phyloP scores from a whole-genome alignment of 2,329 filamentous ascomycete genomes.

The Epichloe sylvatica region DNA sequence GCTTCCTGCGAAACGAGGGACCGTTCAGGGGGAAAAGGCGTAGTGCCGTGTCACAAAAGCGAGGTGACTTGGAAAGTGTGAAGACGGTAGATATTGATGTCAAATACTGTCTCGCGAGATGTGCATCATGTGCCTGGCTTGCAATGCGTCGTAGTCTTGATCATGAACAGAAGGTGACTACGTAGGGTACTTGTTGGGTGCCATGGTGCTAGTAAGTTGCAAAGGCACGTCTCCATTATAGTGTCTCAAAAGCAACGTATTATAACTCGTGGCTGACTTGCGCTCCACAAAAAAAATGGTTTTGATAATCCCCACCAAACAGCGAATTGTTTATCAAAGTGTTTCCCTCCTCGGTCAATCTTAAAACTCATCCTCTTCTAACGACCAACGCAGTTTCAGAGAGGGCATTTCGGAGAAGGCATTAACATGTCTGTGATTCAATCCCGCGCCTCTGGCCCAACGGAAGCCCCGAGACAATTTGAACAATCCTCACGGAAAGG shows the following conservation, averaged over 20 bases:
- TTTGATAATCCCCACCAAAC: neutral
- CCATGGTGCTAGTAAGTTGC: too few species aligned
- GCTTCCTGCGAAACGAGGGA: neutral
- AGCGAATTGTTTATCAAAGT: neutral
- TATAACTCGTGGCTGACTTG: neutral
- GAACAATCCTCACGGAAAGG: conserved; percentile 89
- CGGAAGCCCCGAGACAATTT: conserved; percentile 59
- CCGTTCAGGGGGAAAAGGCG: neutral
- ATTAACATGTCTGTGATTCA: conserved; percentile 39
- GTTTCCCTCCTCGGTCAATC: neutral
- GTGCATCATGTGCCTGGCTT: too few species aligned
- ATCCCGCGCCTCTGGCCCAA: conserved; percentile 30
- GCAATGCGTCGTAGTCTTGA: too few species aligned
- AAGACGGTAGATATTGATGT: too few species aligned
- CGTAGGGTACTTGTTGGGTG: too few species aligned
- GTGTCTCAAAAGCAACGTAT: neutral
- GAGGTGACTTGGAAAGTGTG: too few species aligned
- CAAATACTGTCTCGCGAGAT: too few species aligned
- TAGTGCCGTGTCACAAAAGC: neutral
- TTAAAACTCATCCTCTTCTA: neutral
- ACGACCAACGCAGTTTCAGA: neutral
- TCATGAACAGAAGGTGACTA: too few species aligned
- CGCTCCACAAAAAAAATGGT: conserved; percentile 2
- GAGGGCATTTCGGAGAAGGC: neutral
- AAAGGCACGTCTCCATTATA: too few species aligned